Base-by-base conservation (phyloP, 2,329 filamentous ascomycete species). In the Anthostomella pinea region DNA sequence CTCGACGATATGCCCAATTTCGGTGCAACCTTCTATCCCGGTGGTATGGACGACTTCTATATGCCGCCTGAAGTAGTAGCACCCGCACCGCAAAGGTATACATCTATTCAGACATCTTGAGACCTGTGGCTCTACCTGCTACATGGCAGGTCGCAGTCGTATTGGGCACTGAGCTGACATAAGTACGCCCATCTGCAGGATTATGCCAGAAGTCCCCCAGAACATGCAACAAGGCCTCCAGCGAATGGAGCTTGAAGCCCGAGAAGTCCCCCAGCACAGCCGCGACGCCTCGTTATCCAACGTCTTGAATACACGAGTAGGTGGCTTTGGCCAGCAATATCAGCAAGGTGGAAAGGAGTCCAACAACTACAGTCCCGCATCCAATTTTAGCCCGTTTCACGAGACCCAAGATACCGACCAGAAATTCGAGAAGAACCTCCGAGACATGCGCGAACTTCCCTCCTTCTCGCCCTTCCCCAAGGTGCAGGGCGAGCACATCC, bases 201-300 rank as follows among this genome's bases (percentile, higher is more conserved):
- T 94, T 58, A 95, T 91, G 81, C 87, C 88, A 62, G 89, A 96
- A 73, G 89, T 96, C 50, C 88, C 91, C 52, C 86, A 91, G 66
- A 91, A 95, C 67, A 96, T 98, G 79, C 89, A 95, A 69, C 84
- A 95, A 58, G 91, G 87, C 66, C 78, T 98, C 49, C 86, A 91
- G 57, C 83, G 90, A 63, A 80, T 98, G 69, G 90, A 96, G 72
- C 75, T 89, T 43, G 83, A 89, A 70, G 84, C 85, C 43, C 67
- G 64, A 68, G 75, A 70, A 65, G 66, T 65, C 57, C 65, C 52
- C 35, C 58, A 57, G 41, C 68, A 66, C 54, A 55, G 56, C 33
- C 68, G 67, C 46, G 68, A 71, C 45, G 63, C 67, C 33, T 70
- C 66, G 19, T 60, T 68, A 34, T 69, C 67, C 35, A 66, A 56